Conservation (phyloP, 768 basidiomycete species). For the Cystofilobasidium capitatum region DNA sequence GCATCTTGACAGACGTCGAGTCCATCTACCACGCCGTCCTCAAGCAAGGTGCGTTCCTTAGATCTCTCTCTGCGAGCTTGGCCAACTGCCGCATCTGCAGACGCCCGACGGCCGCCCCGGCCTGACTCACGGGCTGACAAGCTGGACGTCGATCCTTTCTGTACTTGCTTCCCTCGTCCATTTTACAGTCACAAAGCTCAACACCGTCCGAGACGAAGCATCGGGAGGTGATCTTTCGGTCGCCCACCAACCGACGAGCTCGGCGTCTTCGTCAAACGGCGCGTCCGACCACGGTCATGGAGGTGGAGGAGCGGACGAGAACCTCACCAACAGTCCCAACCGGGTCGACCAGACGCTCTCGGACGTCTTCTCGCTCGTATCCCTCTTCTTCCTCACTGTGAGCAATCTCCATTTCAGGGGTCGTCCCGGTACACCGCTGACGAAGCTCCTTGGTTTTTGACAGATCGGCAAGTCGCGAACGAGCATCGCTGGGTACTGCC, state of each 20-base stretch:
- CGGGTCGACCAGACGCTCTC: constrained; percentile 88
- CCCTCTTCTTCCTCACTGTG: constrained; percentile 87
- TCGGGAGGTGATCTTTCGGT: constrained; percentile 20
- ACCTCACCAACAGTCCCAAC: constrained; percentile 46
- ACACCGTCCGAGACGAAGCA: constrained; percentile 67
- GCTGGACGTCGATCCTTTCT: background rate
- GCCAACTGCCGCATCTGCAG: no score
- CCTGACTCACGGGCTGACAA: constrained; percentile 1
- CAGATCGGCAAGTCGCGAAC: constrained; percentile 85
- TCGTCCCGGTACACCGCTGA: background rate
- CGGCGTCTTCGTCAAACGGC: background rate
- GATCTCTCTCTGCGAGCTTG: background rate
- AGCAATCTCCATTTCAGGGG: background rate
- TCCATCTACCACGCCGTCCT: constrained; percentile 80
- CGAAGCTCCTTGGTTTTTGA: background rate
- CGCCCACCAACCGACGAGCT: background rate
- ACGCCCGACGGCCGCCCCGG: background rate
- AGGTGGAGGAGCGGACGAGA: background rate
- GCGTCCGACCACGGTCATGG: constrained; percentile 39
- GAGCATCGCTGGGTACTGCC: constrained; percentile 88
- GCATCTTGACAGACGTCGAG: constrained; percentile 15
- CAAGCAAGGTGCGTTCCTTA: constrained; percentile 64
- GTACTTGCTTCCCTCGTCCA: constrained; percentile 35
- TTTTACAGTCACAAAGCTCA: constrained; percentile 67
- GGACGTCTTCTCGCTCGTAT: constrained; percentile 90